Conservation (phyloP, 2,329 filamentous ascomycete genomes). For the Verticillium nonalfalfae region DNA sequence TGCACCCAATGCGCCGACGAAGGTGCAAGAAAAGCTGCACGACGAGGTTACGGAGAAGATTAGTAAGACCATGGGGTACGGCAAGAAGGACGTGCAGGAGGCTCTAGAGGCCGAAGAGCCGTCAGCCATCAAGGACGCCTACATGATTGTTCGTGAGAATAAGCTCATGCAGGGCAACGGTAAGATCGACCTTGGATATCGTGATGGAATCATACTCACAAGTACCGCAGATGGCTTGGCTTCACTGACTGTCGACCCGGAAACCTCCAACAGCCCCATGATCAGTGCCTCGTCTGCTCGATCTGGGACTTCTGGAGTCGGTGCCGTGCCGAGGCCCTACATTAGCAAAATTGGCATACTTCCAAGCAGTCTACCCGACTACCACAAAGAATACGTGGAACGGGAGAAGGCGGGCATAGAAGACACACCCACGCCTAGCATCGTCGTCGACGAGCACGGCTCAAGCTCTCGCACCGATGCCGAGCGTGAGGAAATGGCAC, state of each 20-base stretch:
- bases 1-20: conserved; percentile 69
- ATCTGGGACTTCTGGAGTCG: conserved; percentile 44
- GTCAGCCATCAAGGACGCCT: conserved; percentile 97
- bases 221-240: conserved; percentile 25
- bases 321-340: conserved; percentile 46
- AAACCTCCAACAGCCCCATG: conserved; percentile 38
- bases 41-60: conserved; percentile 91
- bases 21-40: conserved; percentile 83
- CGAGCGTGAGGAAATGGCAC: conserved; percentile 75
- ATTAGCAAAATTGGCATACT: conserved; percentile 86
- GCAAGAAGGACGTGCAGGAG: conserved; percentile 89
- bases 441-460: conserved; percentile 38
- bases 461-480: conserved; percentile 52
- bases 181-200: conserved; percentile 41
- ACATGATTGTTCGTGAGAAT: conserved; percentile 95
- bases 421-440: conserved; percentile 32
- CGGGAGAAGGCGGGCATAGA: conserved; percentile 51
- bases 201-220: conserved; percentile 6
- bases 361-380: conserved; percentile 82
- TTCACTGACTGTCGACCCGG: conserved; percentile 20
- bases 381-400: conserved; percentile 87
- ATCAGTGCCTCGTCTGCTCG: conserved; percentile 48
- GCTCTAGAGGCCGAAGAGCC: conserved; percentile 87
- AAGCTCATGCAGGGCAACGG: conserved; percentile 94
- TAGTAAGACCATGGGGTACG: conserved; percentile 97